Percentiles rank a stretch among this genome's conserved stretches.
Evolutionary conservation across 1,139 yeast species (phyloP).

Genomic region (Arxiozyma telluris): DNA sequence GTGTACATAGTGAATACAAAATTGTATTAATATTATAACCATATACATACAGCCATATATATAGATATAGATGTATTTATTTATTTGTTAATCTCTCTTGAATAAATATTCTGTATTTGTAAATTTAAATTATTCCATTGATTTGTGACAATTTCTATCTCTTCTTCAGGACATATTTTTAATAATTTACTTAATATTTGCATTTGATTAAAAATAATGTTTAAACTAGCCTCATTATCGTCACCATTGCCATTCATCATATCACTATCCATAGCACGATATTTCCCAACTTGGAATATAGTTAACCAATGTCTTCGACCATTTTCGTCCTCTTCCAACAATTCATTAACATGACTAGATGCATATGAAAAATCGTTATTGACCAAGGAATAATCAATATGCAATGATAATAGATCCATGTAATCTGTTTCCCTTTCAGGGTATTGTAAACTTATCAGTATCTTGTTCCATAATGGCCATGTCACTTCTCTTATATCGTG

Average conservation of each 20-base stretch:
- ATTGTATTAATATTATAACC: no score
- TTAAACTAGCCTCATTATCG: conserved; percentile 36
- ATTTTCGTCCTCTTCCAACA: conserved; percentile 24
- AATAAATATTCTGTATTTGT: not conserved
- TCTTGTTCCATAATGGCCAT: conserved; percentile 35
- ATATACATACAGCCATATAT: not conserved
- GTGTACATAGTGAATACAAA: not conserved
- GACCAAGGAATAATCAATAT: conserved; percentile 50
- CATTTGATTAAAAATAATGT: conserved; percentile 37
- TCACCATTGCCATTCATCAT: conserved; percentile 23
- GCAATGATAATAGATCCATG: conserved; percentile 40
- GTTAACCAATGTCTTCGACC: conserved; percentile 44
- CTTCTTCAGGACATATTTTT: conserved; percentile 36
- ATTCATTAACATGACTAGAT: conserved; percentile 32
- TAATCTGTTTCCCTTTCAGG: conserved; percentile 4
- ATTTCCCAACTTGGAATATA: conserved; percentile 48
- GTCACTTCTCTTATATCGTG: conserved; percentile 36
- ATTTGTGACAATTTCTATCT: conserved; percentile 33
- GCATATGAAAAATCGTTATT: conserved; percentile 49
- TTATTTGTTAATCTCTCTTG: not conserved
- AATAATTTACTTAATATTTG: conserved; percentile 42
- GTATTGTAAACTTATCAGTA: conserved; percentile 32
- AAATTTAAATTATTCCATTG: conserved; percentile 38
- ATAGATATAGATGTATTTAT: no score
- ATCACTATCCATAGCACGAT: conserved; percentile 20